These are phyloP conservation scores for Hyaloscypha bicolor DNA, from an alignment of 495 filamentous ascomycete species.

Conservation along the genomic window DNA sequence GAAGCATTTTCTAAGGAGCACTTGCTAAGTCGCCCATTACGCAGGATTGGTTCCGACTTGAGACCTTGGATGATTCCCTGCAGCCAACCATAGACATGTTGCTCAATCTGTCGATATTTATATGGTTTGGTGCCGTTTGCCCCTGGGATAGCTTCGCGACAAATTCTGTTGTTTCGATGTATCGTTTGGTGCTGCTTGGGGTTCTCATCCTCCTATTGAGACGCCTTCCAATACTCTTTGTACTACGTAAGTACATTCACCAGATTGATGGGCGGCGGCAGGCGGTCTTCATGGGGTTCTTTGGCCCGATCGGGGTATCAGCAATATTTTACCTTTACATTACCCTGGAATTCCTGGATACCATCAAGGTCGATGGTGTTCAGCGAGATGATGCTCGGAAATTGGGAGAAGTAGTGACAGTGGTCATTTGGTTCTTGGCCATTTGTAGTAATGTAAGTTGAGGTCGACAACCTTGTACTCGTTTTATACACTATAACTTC, in stretches of 20 bases:
- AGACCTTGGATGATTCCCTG: slow-evolving; percentile 82
- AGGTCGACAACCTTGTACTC: neutral
- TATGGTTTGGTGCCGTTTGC: slow-evolving; percentile 87
- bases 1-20: too few relatives aligned
- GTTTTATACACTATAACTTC: slow-evolving; percentile 17
- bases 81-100: slow-evolving; percentile 86
- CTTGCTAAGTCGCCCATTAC: too few relatives aligned
- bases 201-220: slow-evolving; percentile 77
- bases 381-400: slow-evolving; percentile 66
- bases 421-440: slow-evolving; percentile 84
- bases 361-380: slow-evolving; percentile 56
- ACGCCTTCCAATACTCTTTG: slow-evolving; percentile 74
- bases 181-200: slow-evolving; percentile 72
- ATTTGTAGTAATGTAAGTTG: slow-evolving; percentile 80
- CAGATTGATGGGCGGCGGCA: slow-evolving; percentile 75
- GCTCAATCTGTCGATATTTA: slow-evolving; percentile 79
- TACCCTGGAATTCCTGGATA: slow-evolving; percentile 65
- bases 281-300: slow-evolving; percentile 85
- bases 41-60: slow-evolving; percentile 78
- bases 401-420: slow-evolving; percentile 61
- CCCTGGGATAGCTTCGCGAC: slow-evolving; percentile 72
- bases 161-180: slow-evolving; percentile 71
- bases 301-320: slow-evolving; percentile 90
- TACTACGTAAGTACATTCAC: slow-evolving; percentile 70
- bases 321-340: slow-evolving; percentile 88